A percentile compares a stretch with the other conserved stretches of the same genome.
phyloP scores from a whole-genome alignment of 441 rosid species.

The Pelargonium exstipulatum region DNA sequence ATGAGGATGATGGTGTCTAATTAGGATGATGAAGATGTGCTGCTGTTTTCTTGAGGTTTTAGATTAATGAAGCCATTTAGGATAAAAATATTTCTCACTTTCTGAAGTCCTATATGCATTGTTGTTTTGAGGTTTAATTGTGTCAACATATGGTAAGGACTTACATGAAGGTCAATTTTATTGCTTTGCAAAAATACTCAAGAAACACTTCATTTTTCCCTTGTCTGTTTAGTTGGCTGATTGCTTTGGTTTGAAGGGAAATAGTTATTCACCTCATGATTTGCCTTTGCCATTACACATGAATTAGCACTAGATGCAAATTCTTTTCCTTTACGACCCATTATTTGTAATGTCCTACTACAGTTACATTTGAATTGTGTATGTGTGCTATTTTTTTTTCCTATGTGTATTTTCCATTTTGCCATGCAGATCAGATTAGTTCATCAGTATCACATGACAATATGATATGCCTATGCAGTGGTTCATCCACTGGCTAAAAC shows the following conservation, averaged over 20 bases:
- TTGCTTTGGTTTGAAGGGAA: not conserved
- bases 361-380: not conserved
- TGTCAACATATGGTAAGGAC: not conserved
- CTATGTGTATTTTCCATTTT: not conserved
- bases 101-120: not conserved
- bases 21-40: not conserved
- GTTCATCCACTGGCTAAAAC: not conserved
- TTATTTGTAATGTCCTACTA: not conserved
- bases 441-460: not conserved
- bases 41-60: not conserved
- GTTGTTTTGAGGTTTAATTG: not conserved
- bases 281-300: not conserved
- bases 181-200: not conserved
- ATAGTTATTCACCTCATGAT: not conserved
- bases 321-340: not conserved
- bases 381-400: not conserved
- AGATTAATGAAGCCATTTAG: not conserved
- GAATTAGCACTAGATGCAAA: not conserved
- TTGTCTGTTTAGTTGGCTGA: not conserved
- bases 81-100: not conserved
- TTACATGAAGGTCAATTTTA: not conserved
- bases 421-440: not conserved
- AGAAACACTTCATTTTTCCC: not conserved
- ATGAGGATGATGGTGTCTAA: not conserved
- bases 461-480: not conserved